Percentiles rank a stretch among this genome's conserved stretches.
Conservation (phyloP, 805 yeast genomes). For the Yarrowia sp. region DNA sequence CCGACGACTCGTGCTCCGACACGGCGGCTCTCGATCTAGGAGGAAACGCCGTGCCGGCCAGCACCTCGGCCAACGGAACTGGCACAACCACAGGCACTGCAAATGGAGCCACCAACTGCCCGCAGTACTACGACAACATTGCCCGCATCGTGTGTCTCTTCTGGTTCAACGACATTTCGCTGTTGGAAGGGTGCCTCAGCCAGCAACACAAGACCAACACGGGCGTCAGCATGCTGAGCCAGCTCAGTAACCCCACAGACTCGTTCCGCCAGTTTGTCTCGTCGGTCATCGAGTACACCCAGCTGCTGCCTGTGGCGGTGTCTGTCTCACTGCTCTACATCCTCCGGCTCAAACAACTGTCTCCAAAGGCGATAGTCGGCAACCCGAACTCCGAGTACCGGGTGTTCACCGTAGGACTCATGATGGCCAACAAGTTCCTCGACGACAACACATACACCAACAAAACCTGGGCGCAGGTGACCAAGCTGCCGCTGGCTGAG, state of each 20-base stretch:
- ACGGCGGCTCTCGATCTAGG: slow-evolving; percentile 28
- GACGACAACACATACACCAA: slow-evolving; percentile 94
- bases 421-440: slow-evolving; percentile 86
- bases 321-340: slow-evolving; percentile 50
- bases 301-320: slow-evolving; percentile 48
- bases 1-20: slow-evolving; percentile 11
- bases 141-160: slow-evolving; percentile 48
- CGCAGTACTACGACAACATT: slow-evolving; percentile 43
- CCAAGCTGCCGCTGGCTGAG: slow-evolving; percentile 65
- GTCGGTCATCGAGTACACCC: slow-evolving; percentile 47
- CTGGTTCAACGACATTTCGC: slow-evolving; percentile 46
- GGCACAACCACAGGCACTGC: slow-evolving; percentile 36
- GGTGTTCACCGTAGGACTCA: slow-evolving; percentile 65
- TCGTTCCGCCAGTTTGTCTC: slow-evolving; percentile 47
- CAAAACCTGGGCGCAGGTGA: slow-evolving; percentile 89
- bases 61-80: not conserved
- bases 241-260: slow-evolving; percentile 42
- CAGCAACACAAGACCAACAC: not conserved
- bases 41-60: slow-evolving; percentile 7
- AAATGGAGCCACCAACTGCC: slow-evolving; percentile 27
- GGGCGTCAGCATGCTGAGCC: not conserved
- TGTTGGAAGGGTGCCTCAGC: slow-evolving; percentile 34
- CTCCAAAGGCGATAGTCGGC: slow-evolving; percentile 44
- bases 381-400: slow-evolving; percentile 51
- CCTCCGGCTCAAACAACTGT: slow-evolving; percentile 45